Conservation (phyloP, 164 flowering plant genomes). For the Umbellularia californica region DNA sequence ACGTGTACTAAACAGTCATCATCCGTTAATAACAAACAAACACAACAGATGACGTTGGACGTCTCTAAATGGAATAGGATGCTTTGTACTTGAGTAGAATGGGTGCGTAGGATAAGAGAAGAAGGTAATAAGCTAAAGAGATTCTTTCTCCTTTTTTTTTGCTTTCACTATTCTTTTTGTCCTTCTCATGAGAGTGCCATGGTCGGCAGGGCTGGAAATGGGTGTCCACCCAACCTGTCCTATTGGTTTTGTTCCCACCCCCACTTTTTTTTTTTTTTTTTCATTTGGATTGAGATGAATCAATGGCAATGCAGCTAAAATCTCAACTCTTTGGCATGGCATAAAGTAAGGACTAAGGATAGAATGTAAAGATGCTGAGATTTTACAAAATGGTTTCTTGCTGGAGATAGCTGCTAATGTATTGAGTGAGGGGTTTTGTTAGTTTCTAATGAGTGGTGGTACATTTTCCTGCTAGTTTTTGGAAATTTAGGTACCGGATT, state of each 20-base stretch:
- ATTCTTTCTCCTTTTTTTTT: constrained; percentile 2
- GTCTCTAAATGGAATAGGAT: neutral
- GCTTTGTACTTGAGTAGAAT: neutral
- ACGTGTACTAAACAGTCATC: constrained; percentile 34
- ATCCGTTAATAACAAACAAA: constrained; percentile 8
- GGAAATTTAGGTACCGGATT: constrained; percentile 6
- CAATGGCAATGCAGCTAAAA: constrained; percentile 16
- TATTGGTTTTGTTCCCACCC: constrained; percentile 17
- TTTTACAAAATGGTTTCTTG: neutral
- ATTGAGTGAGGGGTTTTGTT: neutral
- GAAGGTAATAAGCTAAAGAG: constrained; percentile 27
- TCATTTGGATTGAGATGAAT: constrained; percentile 19
- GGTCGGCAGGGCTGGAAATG: constrained; percentile 51
- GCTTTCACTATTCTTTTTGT: constrained; percentile 4
- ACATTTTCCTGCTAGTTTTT: neutral
- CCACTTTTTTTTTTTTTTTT: neutral
- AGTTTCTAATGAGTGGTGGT: constrained; percentile 1
- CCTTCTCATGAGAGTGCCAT: constrained; percentile 76
- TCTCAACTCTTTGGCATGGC: neutral
- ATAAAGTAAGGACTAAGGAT: neutral
- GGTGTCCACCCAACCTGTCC: constrained; percentile 7
- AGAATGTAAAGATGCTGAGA: neutral
- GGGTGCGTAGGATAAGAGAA: constrained; percentile 22
- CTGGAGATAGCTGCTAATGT: neutral
- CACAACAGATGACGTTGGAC: constrained; percentile 14